A percentile compares a stretch with the other conserved stretches of the same genome.
Evolutionary conservation across 2,329 filamentous ascomycete genomes (phyloP).

Genomic region (Xylariaceae sp.): DNA sequence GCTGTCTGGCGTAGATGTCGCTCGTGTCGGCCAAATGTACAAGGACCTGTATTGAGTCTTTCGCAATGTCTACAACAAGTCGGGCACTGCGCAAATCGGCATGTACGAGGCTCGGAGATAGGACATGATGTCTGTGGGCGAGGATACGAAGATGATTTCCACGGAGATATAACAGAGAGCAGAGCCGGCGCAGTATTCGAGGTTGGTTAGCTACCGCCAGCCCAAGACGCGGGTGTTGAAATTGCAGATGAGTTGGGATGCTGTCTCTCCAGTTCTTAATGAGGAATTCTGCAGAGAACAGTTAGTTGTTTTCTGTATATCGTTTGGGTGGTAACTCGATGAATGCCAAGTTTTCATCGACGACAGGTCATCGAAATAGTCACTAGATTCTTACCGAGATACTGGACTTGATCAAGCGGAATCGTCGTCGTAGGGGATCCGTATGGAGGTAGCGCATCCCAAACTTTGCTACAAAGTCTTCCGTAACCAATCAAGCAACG

Average conservation of each 20-base stretch:
- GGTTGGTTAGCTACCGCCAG: neutral
- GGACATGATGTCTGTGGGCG: neutral
- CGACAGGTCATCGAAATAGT: neutral
- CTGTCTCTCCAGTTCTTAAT: neutral
- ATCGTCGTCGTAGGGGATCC: conserved; percentile 4
- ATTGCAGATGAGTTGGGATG: conserved; percentile 1
- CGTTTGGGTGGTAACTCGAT: neutral
- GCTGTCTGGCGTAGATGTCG: conserved; percentile 6
- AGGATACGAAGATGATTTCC: conserved; percentile 2
- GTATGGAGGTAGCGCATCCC: conserved; percentile 8
- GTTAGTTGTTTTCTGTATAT: neutral
- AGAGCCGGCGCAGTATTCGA: neutral
- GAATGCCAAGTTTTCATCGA: neutral
- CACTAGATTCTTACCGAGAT: conserved; percentile 2
- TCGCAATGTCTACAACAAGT: neutral
- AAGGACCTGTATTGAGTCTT: conserved; percentile 8
- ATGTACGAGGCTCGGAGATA: conserved; percentile 1
- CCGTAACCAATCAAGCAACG: conserved; percentile 7
- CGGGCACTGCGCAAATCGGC: neutral
- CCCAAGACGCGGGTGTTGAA: neutral
- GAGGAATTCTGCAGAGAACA: neutral
- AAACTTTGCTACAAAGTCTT: conserved; percentile 9
- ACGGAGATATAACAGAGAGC: neutral
- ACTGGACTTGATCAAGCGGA: conserved; percentile 9
- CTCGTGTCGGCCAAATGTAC: conserved; percentile 8